These are phyloP conservation scores for Metschnikowia sp. DNA, from an alignment of 805 yeast species.

Conservation along the genomic window DNA sequence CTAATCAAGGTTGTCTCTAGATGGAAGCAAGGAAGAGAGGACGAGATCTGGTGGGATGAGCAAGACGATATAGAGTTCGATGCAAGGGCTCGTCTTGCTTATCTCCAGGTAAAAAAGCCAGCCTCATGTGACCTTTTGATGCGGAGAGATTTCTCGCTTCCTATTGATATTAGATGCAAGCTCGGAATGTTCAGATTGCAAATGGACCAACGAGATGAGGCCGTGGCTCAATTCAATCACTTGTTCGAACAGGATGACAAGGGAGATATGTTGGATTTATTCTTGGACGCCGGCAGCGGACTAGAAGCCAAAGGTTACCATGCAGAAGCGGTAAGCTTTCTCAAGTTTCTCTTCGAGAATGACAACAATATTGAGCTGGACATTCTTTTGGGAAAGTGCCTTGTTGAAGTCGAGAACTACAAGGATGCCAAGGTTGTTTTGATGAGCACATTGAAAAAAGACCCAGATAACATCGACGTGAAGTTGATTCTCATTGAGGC, in stretches of 20 bases:
- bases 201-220: conserved; percentile 62
- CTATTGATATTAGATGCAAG: conserved; percentile 84
- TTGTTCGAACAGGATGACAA: conserved; percentile 51
- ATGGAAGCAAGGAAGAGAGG: conserved; percentile 73
- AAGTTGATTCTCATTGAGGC: conserved; percentile 81
- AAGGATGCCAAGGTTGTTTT: conserved; percentile 61
- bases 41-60: conserved; percentile 66
- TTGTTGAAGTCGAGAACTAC: conserved; percentile 67
- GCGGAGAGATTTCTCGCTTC: conserved; percentile 46
- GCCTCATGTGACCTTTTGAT: conserved; percentile 14
- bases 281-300: conserved; percentile 69
- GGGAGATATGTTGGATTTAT: conserved; percentile 67
- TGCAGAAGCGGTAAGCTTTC: conserved; percentile 72
- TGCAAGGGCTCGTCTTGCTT: conserved; percentile 44
- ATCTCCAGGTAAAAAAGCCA: conserved; percentile 6
- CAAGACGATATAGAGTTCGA: conserved; percentile 83
- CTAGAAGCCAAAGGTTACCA: conserved; percentile 66
- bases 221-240: conserved; percentile 62
- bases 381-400: conserved; percentile 70
- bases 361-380: conserved; percentile 48
- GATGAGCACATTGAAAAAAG: conserved; percentile 47
- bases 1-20: conserved; percentile 70
- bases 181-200: conserved; percentile 72
- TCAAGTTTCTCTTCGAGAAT: conserved; percentile 32
- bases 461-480: conserved; percentile 66